Base-by-base conservation (phyloP, 371 early-diverging fungal genomes). In the Capillidium heterosporum region DNA sequence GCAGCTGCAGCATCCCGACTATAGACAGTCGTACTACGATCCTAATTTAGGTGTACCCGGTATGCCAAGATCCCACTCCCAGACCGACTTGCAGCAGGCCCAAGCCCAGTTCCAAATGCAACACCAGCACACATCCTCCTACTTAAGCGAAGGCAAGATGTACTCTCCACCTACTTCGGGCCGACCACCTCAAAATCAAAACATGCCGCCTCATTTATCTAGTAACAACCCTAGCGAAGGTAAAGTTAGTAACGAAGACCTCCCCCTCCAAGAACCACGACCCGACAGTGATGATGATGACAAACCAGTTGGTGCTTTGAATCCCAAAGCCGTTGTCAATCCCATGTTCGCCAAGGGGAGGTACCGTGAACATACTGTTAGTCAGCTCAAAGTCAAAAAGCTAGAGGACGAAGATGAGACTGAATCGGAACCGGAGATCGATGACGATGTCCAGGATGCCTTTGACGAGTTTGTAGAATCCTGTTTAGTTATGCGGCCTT, bases 391-490 rank as follows among this genome's bases (percentile, higher is more conserved):
- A 53, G 15, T 39, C 15, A 53, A 39, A 35, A 32, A 40, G 21
- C 15, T 27, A 10, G 32, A 28, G 15, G 39, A 39, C 29, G 53
- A 53, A 23, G 53, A 53, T 23, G 53, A 53, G 39, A 28, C 35
- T 24, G 55, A 55, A 10, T 41, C 42, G 2, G 55, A 55, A 43
- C 57, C 57, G 24, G 48, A 44, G 24, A 48, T 48, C 23, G 48
- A 48, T 31, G 57, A 48, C 31, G 57, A 57, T 19, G 21, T 57
- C 7, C 31, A 31, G 24, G 59, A 59, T 10, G 28, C 32, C 26
- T 59, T 59, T 28, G 59, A 59, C 21, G 51, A 59, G 23, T 59
- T 59, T 42, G 44, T 51, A 11, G 59, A 59, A 11, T 17, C 24
- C 35, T n/a, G 40, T 27, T 21, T 59, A 13, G 31, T 50, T 24